Percentiles rank a stretch among this genome's conserved stretches.
These are phyloP conservation scores for Sphaerostilbella broomeana DNA, from an alignment of 2,329 filamentous ascomycete species.

Conservation along the genomic window DNA sequence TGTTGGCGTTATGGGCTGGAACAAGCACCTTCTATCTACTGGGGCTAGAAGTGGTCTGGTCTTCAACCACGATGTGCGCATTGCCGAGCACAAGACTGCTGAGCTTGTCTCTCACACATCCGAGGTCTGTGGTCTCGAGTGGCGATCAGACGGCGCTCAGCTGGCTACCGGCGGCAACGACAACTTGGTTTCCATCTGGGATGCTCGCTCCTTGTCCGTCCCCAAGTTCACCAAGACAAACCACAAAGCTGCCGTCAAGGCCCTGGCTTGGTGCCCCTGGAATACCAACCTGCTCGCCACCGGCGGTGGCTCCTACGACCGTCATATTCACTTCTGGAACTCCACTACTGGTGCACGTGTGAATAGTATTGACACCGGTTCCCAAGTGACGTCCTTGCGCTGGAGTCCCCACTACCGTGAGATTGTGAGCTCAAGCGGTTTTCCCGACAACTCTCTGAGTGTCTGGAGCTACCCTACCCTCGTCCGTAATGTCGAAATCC, in stretches of 20 bases:
- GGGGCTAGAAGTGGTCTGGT: slow-evolving; percentile 91
- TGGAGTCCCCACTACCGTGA: slow-evolving; percentile 98
- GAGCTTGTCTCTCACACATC: slow-evolving; percentile 96
- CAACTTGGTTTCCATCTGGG: slow-evolving; percentile 99
- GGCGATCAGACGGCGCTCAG: slow-evolving; percentile 93
- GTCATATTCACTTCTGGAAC: slow-evolving; percentile 99
- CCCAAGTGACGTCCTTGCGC: slow-evolving; percentile 89
- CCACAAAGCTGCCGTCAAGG: slow-evolving; percentile 98
- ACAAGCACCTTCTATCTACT: slow-evolving; percentile 94
- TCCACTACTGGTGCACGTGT: slow-evolving; percentile 93
- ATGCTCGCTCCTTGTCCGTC: slow-evolving; percentile 83
- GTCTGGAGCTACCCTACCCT: slow-evolving; percentile 99
- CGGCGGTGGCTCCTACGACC: slow-evolving; percentile 91
- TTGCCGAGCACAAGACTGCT: slow-evolving; percentile 95
- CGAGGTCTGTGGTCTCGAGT: slow-evolving; percentile 96
- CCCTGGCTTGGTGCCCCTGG: slow-evolving; percentile 97
- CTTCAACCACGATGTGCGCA: slow-evolving; percentile 97
- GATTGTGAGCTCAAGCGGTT: slow-evolving; percentile 94
- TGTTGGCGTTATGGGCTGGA: slow-evolving; percentile 98
- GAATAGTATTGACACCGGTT: slow-evolving; percentile 98
- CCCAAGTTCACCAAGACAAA: slow-evolving; percentile 99
- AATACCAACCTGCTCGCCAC: slow-evolving; percentile 95
- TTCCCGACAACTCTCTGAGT: slow-evolving; percentile 98
- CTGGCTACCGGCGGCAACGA: slow-evolving; percentile 97
- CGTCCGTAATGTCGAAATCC: slow-evolving; percentile 96